These are phyloP conservation scores for Chaetoscypha palmicola DNA, from an alignment of 2,329 filamentous ascomycete species.

Conservation along the genomic window DNA sequence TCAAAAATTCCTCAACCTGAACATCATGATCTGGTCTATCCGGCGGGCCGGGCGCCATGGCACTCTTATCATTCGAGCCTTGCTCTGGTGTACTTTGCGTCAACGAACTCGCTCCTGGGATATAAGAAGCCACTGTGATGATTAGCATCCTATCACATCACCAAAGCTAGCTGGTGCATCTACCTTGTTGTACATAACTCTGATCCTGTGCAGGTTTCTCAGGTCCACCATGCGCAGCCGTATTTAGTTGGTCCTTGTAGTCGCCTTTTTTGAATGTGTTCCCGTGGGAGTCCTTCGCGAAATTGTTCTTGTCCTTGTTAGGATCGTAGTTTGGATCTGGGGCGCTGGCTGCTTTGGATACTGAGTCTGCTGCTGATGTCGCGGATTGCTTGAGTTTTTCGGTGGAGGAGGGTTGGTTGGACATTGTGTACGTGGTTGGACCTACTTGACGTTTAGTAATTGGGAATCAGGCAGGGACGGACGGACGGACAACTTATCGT, in stretches of 20 bases:
- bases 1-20: slow-evolving; percentile 28
- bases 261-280: slow-evolving; percentile 19
- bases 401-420: slow-evolving; percentile 20
- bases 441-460: neutral
- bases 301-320: slow-evolving; percentile 13
- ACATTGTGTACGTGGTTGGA: slow-evolving; percentile 13
- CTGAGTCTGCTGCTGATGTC: slow-evolving; percentile 11
- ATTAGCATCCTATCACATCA: slow-evolving; percentile 9
- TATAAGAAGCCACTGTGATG: slow-evolving; percentile 17
- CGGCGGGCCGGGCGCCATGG: slow-evolving; percentile 14
- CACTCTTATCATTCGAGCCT: slow-evolving; percentile 8
- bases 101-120: slow-evolving; percentile 17
- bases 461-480: neutral
- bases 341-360: slow-evolving; percentile 7
- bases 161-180: neutral
- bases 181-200: slow-evolving; percentile 22
- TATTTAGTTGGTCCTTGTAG: slow-evolving; percentile 25
- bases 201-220: slow-evolving; percentile 8
- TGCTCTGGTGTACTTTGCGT: slow-evolving; percentile 12
- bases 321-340: slow-evolving; percentile 10
- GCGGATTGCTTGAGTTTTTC: slow-evolving; percentile 18
- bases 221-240: slow-evolving; percentile 15
- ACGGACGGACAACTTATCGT: neutral
- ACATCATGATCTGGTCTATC: slow-evolving; percentile 25
- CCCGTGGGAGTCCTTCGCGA: slow-evolving; percentile 17